phyloP scores from a whole-genome alignment of 805 yeast genomes.

The Candida qinlingensis region DNA sequence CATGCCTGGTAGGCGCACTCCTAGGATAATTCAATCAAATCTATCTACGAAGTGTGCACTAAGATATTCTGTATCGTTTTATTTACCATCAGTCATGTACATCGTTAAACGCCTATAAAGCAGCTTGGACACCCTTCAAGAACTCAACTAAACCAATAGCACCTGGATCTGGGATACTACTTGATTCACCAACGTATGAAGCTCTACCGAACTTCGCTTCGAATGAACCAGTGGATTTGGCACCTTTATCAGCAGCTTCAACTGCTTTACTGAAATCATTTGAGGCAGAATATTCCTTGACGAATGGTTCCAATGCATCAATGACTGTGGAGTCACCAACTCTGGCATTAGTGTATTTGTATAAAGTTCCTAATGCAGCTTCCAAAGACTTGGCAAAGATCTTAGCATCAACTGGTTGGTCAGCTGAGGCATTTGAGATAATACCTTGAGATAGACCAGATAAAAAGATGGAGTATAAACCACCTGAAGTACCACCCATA shows the following conservation, averaged over 20 bases:
- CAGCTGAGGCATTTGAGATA: conserved; percentile 24
- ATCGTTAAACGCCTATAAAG: conserved; percentile 5
- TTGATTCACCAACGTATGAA: conserved; percentile 77
- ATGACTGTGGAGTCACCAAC: conserved; percentile 84
- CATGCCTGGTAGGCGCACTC: not conserved
- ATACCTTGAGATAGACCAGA: conserved; percentile 66
- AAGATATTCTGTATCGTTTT: no score
- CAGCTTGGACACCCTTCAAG: conserved; percentile 33
- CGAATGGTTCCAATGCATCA: conserved; percentile 87
- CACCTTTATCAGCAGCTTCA: conserved; percentile 67
- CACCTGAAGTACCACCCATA: conserved; percentile 99
- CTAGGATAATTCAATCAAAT: no score
- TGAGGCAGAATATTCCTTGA: conserved; percentile 49
- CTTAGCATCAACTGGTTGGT: conserved; percentile 25
- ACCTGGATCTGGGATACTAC: conserved; percentile 85
- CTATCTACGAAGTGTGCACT: no score
- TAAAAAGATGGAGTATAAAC: conserved; percentile 79
- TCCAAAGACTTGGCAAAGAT: conserved; percentile 44
- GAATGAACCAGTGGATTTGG: conserved; percentile 65
- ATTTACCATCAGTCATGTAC: no score
- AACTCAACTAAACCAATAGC: conserved; percentile 76
- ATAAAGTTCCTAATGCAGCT: conserved; percentile 65
- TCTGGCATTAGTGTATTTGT: conserved; percentile 84
- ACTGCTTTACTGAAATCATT: conserved; percentile 56
- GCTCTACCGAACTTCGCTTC: conserved; percentile 93